Base-by-base conservation (phyloP, 805 yeast genomes). In the Yamadazyma insecticola region DNA sequence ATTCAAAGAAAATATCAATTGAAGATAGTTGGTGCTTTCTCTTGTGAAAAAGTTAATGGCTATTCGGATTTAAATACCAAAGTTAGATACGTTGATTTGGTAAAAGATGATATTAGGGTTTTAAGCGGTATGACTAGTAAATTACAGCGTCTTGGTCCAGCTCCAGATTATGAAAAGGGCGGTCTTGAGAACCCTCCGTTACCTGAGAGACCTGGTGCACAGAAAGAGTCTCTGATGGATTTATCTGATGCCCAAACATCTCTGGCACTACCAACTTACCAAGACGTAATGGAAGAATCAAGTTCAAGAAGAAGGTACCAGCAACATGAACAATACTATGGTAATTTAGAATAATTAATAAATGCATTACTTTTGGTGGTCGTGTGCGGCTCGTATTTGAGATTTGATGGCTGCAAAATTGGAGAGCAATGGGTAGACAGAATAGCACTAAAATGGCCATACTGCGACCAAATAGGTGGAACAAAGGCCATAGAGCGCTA, bases 181-280 rank as follows among this genome's bases (percentile, higher is more conserved):
- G 22, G 32, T 17, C 18, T 11, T 5, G 23, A 15, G 7, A 21
- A 10, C 6, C 12, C 10, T n/a, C 4, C 15, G 15, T 22, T 19
- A 5, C 29, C 20, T 16, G 12, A 16, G 21, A 19, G 21, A 19
- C 21, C 21, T n/a, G n/a, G n/a, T n/a, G n/a, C n/a, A n/a, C n/a
- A n/a, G n/a, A n/a, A n/a, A n/a, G n/a, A n/a, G n/a, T n/a, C n/a
- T n/a, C n/a, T n/a, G n/a, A n/a, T n/a, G n/a, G n/a, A n/a, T n/a
- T n/a, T n/a, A n/a, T n/a, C n/a, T n/a, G n/a, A n/a, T n/a, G n/a
- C n/a, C n/a, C n/a, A n/a, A n/a, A n/a, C n/a, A n/a, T n/a, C n/a
- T n/a, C n/a, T n/a, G n/a, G n/a, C 37, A 7, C 28, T 59, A 17
- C 68, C 68, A 1, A 59, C 67, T 0, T 62, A 62, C 40, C 65